Conservation (phyloP, 108 stramenopile species). For the Pseudonitzschia delicatissima region DNA sequence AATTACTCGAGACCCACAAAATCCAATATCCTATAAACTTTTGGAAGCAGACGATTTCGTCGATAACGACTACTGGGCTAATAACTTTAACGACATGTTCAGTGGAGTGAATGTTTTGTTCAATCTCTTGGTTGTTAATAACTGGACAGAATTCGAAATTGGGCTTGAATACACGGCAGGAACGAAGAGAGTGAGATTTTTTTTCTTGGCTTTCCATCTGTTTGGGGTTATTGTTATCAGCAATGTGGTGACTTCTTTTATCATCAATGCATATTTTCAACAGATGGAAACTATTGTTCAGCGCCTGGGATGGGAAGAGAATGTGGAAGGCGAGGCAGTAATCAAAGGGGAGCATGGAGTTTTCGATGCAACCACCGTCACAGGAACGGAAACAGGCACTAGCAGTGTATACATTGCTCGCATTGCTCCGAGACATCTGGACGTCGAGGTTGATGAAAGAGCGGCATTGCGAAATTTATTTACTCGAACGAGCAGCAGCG, state of each 20-base stretch:
- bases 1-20: conserved; percentile 52
- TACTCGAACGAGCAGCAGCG: conserved; percentile 23
- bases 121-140: conserved; percentile 78
- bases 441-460: conserved; percentile 33
- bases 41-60: conserved; percentile 66
- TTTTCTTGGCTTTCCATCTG: conserved; percentile 71
- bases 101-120: conserved; percentile 75
- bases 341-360: conserved; percentile 43
- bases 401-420: conserved; percentile 32
- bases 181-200: conserved; percentile 47
- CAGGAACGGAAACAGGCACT: conserved; percentile 59
- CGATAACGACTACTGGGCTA: conserved; percentile 65
- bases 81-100: conserved; percentile 86
- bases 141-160: conserved; percentile 67
- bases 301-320: conserved; percentile 24
- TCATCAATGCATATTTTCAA: conserved; percentile 70
- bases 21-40: conserved; percentile 38
- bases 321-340: conserved; percentile 46
- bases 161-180: conserved; percentile 40
- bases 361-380: conserved; percentile 49
- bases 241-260: conserved; percentile 79
- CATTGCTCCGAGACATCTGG: conserved; percentile 21
- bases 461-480: conserved; percentile 29
- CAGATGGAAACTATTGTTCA: conserved; percentile 40
- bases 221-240: conserved; percentile 65